Conservation (phyloP, 352 stramenopile genomes). For the Elongisporangium undulatum region DNA sequence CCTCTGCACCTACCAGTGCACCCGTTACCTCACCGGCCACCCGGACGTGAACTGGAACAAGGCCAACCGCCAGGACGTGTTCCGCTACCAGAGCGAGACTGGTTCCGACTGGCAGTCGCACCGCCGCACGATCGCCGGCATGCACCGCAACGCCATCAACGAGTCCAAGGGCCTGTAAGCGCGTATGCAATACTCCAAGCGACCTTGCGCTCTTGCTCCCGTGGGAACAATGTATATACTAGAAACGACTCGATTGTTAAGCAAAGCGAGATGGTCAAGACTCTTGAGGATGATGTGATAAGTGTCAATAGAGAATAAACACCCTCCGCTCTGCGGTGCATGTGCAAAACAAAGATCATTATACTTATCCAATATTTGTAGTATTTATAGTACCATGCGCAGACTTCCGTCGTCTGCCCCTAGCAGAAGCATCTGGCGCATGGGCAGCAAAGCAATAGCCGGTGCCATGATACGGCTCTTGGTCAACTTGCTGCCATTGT, state of each 20-base stretch:
- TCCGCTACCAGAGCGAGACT: conserved; percentile 60
- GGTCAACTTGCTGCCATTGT: conserved; percentile 20
- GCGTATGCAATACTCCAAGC: background rate
- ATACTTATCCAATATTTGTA: background rate
- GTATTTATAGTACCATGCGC: conserved; percentile 24
- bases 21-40: conserved; percentile 61
- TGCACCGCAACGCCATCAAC: conserved; percentile 77
- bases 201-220: background rate
- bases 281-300: background rate
- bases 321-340: background rate
- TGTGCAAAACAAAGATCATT: background rate
- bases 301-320: background rate
- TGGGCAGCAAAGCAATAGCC: conserved; percentile 40
- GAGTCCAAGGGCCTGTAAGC: conserved; percentile 56
- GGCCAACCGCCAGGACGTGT: conserved; percentile 63
- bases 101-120: conserved; percentile 73
- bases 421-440: conserved; percentile 58
- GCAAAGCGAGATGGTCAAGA: background rate
- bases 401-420: conserved; percentile 64
- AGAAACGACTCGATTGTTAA: background rate
- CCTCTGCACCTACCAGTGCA: conserved; percentile 71
- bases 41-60: conserved; percentile 81
- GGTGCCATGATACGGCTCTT: conserved; percentile 43
- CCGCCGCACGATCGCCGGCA: conserved; percentile 60
- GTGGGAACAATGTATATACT: background rate